Evolutionary conservation across 164 flowering plant genomes (phyloP).

Genomic region (Chloranthus sessilifolius): DNA sequence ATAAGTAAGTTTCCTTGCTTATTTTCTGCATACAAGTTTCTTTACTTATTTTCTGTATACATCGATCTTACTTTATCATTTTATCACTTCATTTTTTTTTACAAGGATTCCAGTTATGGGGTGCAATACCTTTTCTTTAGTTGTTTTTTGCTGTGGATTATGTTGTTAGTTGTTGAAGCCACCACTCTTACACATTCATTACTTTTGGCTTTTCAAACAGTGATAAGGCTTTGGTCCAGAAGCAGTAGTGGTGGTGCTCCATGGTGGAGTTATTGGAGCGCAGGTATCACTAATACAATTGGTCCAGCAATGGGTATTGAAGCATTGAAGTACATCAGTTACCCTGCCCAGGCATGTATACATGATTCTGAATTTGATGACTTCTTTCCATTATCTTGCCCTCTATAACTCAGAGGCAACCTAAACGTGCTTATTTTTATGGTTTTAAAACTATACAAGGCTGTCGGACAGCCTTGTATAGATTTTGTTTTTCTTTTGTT

Average conservation of each 20-base stretch:
- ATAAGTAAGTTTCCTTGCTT: conserved; percentile 54
- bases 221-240: conserved; percentile 80
- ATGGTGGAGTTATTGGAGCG: conserved; percentile 98
- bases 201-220: conserved; percentile 37
- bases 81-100: not conserved
- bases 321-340: conserved; percentile 93
- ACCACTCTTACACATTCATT: too few species aligned
- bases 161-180: not conserved
- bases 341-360: conserved; percentile 85
- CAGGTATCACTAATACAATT: conserved; percentile 92
- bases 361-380: too few species aligned
- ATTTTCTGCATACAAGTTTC: not conserved
- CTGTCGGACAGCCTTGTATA: too few species aligned
- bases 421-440: not conserved
- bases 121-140: too few species aligned
- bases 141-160: not conserved
- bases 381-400: too few species aligned
- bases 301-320: conserved; percentile 99
- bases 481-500: too few species aligned
- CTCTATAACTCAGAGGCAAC: not conserved
- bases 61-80: too few species aligned
- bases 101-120: not conserved
- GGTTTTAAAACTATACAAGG: too few species aligned
- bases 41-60: too few species aligned
- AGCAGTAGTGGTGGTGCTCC: conserved; percentile 75